Evolutionary conservation across 495 filamentous ascomycete genomes (phyloP).

Genomic region (Chaetomium cochliodes): DNA sequence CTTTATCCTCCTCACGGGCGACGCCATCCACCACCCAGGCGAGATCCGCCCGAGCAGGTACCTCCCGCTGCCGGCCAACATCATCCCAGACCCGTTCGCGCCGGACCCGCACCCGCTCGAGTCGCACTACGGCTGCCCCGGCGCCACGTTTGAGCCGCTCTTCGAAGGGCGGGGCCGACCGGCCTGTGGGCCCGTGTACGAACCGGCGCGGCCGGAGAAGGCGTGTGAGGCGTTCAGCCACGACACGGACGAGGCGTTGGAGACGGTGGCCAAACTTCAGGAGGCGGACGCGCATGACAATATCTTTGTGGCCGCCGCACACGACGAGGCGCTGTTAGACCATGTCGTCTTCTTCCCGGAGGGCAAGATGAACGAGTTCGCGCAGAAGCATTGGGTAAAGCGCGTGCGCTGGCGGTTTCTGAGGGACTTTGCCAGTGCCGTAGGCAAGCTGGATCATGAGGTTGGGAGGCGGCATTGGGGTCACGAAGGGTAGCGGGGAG

Average conservation of each 20-base stretch:
- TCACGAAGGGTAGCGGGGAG: not conserved
- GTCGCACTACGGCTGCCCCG: constrained; percentile 37
- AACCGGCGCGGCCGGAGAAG: constrained; percentile 17
- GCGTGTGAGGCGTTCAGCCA: constrained; percentile 23
- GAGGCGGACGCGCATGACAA: constrained; percentile 52
- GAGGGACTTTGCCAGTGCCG: constrained; percentile 50
- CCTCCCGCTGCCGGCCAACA: constrained; percentile 47
- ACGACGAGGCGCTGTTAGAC: constrained; percentile 50
- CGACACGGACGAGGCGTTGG: constrained; percentile 31
- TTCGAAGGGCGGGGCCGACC: constrained; percentile 25
- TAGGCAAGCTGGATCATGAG: constrained; percentile 31
- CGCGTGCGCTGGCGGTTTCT: constrained; percentile 56
- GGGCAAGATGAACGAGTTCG: constrained; percentile 49
- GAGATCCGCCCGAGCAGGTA: constrained; percentile 53
- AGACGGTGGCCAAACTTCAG: constrained; percentile 47
- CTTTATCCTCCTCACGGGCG: constrained; percentile 58
- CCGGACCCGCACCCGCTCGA: constrained; percentile 15
- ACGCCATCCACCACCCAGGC: constrained; percentile 54
- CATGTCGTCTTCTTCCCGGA: constrained; percentile 53
- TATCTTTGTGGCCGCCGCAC: constrained; percentile 53
- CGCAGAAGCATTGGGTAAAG: constrained; percentile 51
- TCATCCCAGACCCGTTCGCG: constrained; percentile 43
- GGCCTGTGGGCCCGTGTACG: constrained; percentile 40
- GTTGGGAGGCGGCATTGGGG: constrained; percentile 17
- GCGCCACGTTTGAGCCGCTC: constrained; percentile 42